A percentile compares a stretch with the other conserved stretches of the same genome.
Evolutionary conservation across 148 eudicot genomes (phyloP).

Genomic region (Rhododendron simsii): DNA sequence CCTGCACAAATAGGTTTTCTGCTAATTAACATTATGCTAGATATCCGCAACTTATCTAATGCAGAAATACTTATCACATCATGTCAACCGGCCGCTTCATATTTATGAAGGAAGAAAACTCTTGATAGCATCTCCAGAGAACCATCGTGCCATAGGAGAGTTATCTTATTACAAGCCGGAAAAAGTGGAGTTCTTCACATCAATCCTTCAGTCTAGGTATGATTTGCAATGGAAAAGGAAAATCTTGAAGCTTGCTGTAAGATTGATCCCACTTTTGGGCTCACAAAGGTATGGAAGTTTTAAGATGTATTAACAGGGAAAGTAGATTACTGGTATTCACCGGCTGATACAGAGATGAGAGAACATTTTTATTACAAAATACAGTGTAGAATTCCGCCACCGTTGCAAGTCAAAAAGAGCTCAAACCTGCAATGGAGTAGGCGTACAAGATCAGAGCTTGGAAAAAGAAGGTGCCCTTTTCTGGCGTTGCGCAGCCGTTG

Average conservation of each 20-base stretch:
- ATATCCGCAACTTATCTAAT: not conserved
- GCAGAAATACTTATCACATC: not conserved
- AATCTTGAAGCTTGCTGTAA: not conserved
- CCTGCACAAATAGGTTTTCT: not conserved
- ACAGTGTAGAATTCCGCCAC: not conserved
- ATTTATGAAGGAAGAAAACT: not conserved
- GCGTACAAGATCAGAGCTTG: conserved; percentile 48
- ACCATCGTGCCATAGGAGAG: not conserved
- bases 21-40: not conserved
- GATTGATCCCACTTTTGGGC: not conserved
- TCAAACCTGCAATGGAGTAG: not conserved
- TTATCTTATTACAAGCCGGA: not conserved
- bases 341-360: not conserved
- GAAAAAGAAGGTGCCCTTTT: conserved; percentile 69
- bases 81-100: not conserved
- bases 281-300: not conserved
- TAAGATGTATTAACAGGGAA: not conserved
- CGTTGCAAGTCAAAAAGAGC: not conserved
- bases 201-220: not conserved
- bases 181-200: not conserved
- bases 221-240: not conserved
- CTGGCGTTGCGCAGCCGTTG: conserved; percentile 42
- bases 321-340: not conserved
- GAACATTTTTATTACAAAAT: not conserved
- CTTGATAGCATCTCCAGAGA: not conserved